These are phyloP conservation scores for Polychaeton citri DNA, from an alignment of 2,329 filamentous ascomycete genomes.

Conservation along the genomic window DNA sequence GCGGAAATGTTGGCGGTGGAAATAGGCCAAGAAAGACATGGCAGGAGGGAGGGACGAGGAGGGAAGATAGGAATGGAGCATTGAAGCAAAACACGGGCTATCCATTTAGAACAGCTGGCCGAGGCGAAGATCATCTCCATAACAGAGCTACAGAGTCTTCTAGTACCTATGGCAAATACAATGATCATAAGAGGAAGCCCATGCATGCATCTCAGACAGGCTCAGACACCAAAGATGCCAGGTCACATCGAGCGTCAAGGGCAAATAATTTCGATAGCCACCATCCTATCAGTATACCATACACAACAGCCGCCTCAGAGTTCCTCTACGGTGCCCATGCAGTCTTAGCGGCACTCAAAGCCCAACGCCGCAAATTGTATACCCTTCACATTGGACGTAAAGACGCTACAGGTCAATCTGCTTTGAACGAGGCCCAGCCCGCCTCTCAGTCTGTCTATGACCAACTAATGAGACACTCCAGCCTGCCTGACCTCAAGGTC, in stretches of 20 bases:
- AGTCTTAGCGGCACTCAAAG: conserved; percentile 64
- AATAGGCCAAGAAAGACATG: not conserved
- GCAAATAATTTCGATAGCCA: no score
- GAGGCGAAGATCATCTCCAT: no score
- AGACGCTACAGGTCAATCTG: conserved; percentile 1
- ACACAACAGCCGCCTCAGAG: conserved; percentile 77
- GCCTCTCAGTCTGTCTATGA: conserved; percentile 3
- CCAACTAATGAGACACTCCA: not conserved
- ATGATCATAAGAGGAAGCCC: no score
- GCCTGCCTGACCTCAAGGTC: not conserved
- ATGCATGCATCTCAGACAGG: no score
- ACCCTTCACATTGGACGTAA: conserved; percentile 55
- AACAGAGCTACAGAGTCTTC: no score
- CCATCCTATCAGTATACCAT: conserved; percentile 41
- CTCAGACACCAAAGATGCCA: no score
- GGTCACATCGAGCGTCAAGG: no score
- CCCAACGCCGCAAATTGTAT: conserved; percentile 60
- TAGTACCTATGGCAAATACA: no score
- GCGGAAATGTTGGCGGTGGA: not conserved
- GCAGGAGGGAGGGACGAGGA: not conserved
- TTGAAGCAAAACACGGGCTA: no score
- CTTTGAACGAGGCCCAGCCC: conserved; percentile 2
- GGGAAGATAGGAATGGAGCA: no score
- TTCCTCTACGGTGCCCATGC: conserved; percentile 80
- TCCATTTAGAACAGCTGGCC: no score